A percentile compares a stretch with the other conserved stretches of the same genome.
Evolutionary conservation across 768 basidiomycete genomes (phyloP).

Genomic region (Leccinellum rugosiceps): DNA sequence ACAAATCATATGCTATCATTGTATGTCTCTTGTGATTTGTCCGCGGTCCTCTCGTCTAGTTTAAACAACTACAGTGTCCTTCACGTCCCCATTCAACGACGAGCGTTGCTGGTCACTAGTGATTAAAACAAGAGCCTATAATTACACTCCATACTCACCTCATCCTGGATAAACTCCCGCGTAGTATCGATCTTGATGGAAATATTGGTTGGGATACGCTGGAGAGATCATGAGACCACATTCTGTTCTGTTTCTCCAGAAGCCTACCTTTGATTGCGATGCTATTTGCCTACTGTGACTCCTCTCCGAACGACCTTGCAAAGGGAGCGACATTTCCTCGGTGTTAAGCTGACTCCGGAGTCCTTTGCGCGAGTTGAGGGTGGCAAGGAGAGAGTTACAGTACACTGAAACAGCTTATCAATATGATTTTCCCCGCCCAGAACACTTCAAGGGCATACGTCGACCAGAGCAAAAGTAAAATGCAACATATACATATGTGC

Average conservation of each 20-base stretch:
- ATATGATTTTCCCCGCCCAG: not conserved
- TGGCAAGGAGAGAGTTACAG: slow-evolving; percentile 58
- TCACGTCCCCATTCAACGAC: not conserved
- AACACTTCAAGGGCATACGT: slow-evolving; percentile 36
- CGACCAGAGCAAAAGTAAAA: slow-evolving; percentile 62
- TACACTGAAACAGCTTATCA: slow-evolving; percentile 39
- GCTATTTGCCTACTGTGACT: not conserved
- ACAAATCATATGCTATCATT: no score
- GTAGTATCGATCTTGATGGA: not conserved
- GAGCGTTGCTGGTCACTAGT: not conserved
- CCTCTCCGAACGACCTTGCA: slow-evolving; percentile 2
- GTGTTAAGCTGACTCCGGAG: slow-evolving; percentile 29
- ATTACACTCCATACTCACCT: not conserved
- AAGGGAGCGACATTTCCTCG: slow-evolving; percentile 16
- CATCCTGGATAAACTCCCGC: not conserved
- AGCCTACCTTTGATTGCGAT: not conserved
- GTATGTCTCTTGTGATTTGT: no score
- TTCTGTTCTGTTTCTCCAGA: not conserved
- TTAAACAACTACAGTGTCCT: not conserved
- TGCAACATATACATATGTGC: slow-evolving; percentile 53
- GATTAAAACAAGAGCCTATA: not conserved
- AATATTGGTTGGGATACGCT: not conserved
- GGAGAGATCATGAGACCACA: not conserved
- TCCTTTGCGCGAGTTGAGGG: slow-evolving; percentile 52
- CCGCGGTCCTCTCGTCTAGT: not conserved